phyloP scores from a whole-genome alignment of 2,329 filamentous ascomycete genomes.

The Cladophialophora chaetospira region DNA sequence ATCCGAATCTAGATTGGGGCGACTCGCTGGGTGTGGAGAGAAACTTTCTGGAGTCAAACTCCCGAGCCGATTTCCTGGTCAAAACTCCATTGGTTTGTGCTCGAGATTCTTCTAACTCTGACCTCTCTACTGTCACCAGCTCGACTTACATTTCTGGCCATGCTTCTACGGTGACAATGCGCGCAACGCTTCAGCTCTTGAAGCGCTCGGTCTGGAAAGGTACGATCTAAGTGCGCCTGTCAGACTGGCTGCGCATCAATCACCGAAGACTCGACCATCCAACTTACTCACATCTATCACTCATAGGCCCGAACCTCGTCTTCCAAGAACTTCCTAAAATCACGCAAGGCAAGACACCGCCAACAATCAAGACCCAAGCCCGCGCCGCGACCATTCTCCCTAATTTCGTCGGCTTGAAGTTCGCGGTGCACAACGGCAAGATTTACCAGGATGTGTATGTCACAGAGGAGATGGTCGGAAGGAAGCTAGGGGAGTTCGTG shows the following conservation, averaged over 20 bases:
- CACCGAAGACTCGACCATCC: slow-evolving; percentile 21
- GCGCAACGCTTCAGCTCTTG: slow-evolving; percentile 66
- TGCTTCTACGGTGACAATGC: slow-evolving; percentile 53
- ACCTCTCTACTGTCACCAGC: background rate
- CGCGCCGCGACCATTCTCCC: slow-evolving; percentile 87
- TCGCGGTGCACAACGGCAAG: slow-evolving; percentile 91
- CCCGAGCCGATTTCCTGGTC: background rate
- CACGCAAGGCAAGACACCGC: slow-evolving; percentile 60
- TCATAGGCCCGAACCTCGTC: slow-evolving; percentile 38
- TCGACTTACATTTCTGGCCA: slow-evolving; percentile 4
- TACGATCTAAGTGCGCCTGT: too few relatives aligned
- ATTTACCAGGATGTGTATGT: slow-evolving; percentile 78
- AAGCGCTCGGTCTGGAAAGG: slow-evolving; percentile 89
- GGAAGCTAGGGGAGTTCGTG: slow-evolving; percentile 91
- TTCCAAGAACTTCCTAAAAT: slow-evolving; percentile 48
- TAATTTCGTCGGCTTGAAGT: slow-evolving; percentile 86
- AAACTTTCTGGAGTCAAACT: background rate
- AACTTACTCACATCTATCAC: slow-evolving; percentile 24
- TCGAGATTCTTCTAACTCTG: background rate
- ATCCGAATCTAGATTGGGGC: background rate
- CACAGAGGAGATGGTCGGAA: slow-evolving; percentile 94
- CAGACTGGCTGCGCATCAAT: too few relatives aligned
- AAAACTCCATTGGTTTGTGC: slow-evolving; percentile 7
- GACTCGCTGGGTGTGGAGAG: slow-evolving; percentile 9
- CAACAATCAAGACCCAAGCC: slow-evolving; percentile 80